Conservation (phyloP, 768 basidiomycete species). For the Lentinula boryana region DNA sequence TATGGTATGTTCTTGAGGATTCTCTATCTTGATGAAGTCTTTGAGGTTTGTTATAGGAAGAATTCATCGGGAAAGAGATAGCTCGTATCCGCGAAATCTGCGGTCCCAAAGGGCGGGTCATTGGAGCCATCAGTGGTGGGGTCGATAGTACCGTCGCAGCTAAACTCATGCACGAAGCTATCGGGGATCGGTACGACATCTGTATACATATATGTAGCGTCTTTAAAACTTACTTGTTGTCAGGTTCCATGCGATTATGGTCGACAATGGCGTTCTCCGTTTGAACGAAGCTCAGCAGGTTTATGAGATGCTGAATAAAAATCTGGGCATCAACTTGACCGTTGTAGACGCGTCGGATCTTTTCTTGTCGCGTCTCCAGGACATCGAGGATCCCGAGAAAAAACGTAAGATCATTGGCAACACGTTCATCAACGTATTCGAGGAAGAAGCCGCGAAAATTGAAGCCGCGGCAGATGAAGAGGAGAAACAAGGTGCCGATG, state of each 20-base stretch:
- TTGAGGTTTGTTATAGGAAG: slow-evolving; percentile 51
- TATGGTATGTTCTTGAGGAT: slow-evolving; percentile 53
- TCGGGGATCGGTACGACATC: slow-evolving; percentile 77
- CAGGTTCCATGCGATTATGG: slow-evolving; percentile 99
- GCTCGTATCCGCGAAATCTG: slow-evolving; percentile 90
- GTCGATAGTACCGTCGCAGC: slow-evolving; percentile 98
- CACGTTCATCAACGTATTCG: slow-evolving; percentile 97
- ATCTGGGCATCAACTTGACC: slow-evolving; percentile 94
- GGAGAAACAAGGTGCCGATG: slow-evolving; percentile 55
- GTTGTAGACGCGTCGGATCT: slow-evolving; percentile 94
- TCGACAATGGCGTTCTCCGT: slow-evolving; percentile 96
- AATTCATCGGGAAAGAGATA: slow-evolving; percentile 97
- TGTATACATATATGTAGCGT: background rate
- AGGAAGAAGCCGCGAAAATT: slow-evolving; percentile 86
- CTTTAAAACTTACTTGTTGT: background rate
- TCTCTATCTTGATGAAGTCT: slow-evolving; percentile 7
- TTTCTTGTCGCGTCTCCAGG: slow-evolving; percentile 85
- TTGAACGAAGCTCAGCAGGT: slow-evolving; percentile 89
- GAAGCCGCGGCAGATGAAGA: slow-evolving; percentile 78
- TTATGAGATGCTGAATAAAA: slow-evolving; percentile 84
- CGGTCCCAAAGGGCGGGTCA: slow-evolving; percentile 90
- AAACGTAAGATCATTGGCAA: slow-evolving; percentile 99
- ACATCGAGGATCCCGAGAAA: slow-evolving; percentile 91
- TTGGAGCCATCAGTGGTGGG: slow-evolving; percentile 95
- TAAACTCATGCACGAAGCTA: slow-evolving; percentile 99